Base-by-base conservation (phyloP, 1,284 basidiomycete species). In the Fomes fomentarius region DNA sequence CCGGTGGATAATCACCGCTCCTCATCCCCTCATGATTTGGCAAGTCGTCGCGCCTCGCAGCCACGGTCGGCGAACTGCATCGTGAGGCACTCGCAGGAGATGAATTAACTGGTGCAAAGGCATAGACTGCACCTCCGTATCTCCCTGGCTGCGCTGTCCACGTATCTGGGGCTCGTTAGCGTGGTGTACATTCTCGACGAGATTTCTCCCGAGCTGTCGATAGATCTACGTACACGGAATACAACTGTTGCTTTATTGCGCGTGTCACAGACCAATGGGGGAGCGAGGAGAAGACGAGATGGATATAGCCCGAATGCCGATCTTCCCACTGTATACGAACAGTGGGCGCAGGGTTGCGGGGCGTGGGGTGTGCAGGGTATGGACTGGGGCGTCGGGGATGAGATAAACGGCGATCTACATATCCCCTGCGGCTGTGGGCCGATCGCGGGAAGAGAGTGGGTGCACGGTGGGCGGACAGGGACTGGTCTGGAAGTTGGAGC, bases 41-140 rank as follows among this genome's bases (percentile, higher is more conserved):
- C 66, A 74, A 78, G 61, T 76, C 71, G 80, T 80, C 79, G 74
- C n/a, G 72, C 72, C 72, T 75, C 69, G 70, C 66, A 55, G 42
- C 38, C 64, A 79, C 79, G 74, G 76, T 71, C 80, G 83, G 79
- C 73, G 82, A 76, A 71, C 68, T 72, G 74, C 69, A 71, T 79
- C 75, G 77, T 70, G 87, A 81, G 89, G 88, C 61, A 78, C 86
- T 90, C 88, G 87, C 88, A 91, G 89, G 85, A 91, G 87, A 91
- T 87, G 81, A 87, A 91, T 65, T 85, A 84, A 85, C 57, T 83
- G 85, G 89, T 81, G 89, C 89, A 88, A 70, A 28, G 84, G 89
- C 88, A 90, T 89, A 89, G 81, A 83, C 80, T 79, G 50, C 59
- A 83, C 89, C 86, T 85, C 87, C 84, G 88, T 91, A 91, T 91